These are phyloP conservation scores for Ganoderma boninense DNA, from an alignment of 1,284 basidiomycete genomes.

Conservation along the genomic window DNA sequence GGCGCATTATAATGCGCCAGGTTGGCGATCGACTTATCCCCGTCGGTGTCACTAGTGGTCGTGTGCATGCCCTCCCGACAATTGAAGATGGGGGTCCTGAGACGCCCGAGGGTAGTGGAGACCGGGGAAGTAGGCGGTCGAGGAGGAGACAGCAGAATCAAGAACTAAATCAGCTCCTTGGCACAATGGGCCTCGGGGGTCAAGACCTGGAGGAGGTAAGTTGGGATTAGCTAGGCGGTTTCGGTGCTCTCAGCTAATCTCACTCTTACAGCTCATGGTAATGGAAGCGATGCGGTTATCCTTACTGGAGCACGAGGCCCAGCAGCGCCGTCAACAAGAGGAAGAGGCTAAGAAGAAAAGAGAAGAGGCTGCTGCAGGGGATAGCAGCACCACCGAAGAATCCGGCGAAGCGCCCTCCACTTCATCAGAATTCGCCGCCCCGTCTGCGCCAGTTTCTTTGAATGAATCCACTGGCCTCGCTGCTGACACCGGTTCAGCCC, in stretches of 20 bases:
- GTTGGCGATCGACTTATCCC: conserved; percentile 97
- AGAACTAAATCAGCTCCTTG: conserved; percentile 64
- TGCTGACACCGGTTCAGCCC: neutral
- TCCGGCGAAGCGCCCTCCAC: conserved; percentile 12
- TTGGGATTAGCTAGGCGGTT: conserved; percentile 16
- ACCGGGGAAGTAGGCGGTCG: conserved; percentile 59
- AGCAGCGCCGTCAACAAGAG: conserved; percentile 73
- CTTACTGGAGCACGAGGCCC: conserved; percentile 89
- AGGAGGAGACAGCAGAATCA: conserved; percentile 62
- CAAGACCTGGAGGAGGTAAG: conserved; percentile 91
- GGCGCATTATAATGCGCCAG: conserved; percentile 98
- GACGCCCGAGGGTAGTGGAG: conserved; percentile 49
- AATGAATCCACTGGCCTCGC: conserved; percentile 9
- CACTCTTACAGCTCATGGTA: conserved; percentile 82
- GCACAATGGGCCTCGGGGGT: conserved; percentile 74
- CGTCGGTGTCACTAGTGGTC: conserved; percentile 90
- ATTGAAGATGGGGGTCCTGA: conserved; percentile 58
- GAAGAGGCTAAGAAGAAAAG: conserved; percentile 60
- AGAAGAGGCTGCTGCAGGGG: conserved; percentile 27
- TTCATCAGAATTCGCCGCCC: neutral
- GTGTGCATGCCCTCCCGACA: conserved; percentile 70
- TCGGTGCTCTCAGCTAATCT: neutral
- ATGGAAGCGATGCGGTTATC: conserved; percentile 99
- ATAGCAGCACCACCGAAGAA: conserved; percentile 11
- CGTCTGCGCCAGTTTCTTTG: conserved; percentile 2